These are phyloP conservation scores for Corylus avellana DNA, from an alignment of 306 rosid species.

Conservation along the genomic window DNA sequence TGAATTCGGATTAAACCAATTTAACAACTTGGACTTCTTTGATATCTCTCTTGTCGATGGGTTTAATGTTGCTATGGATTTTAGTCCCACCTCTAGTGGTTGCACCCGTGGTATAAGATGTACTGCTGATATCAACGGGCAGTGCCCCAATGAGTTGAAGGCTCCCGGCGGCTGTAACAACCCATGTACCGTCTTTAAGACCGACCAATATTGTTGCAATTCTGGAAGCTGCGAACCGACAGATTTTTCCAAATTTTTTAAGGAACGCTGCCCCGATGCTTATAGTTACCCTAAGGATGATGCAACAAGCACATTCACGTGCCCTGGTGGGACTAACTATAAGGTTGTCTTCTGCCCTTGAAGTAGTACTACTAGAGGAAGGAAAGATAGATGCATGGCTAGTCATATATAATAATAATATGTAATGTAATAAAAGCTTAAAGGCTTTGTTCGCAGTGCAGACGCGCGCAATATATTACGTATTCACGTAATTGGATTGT, in stretches of 20 bases:
- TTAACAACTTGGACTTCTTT: conserved; percentile 41
- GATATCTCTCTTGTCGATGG: no score
- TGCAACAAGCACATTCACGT: background rate
- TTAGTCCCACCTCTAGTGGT: no score
- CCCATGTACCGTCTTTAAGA: conserved; percentile 48
- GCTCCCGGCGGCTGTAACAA: conserved; percentile 52
- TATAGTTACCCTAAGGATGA: background rate
- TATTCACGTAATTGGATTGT: no score
- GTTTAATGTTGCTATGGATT: no score
- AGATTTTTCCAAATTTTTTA: conserved; percentile 6
- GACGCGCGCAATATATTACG: no score
- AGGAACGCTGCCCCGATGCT: conserved; percentile 6
- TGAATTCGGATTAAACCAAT: conserved; percentile 52
- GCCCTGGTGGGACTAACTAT: conserved; percentile 26
- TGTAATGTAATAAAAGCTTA: background rate
- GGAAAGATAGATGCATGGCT: background rate
- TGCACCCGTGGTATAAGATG: no score
- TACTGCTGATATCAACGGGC: conserved; percentile 38
- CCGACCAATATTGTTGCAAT: conserved; percentile 41
- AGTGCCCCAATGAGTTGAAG: conserved; percentile 49
- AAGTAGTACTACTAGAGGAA: background rate
- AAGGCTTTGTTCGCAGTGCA: no score
- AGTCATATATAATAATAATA: no score
- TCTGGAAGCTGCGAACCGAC: conserved; percentile 8
- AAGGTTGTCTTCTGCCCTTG: conserved; percentile 35